Evolutionary conservation across 177 flowering plant genomes (phyloP).

Genomic region (Viscum album): DNA sequence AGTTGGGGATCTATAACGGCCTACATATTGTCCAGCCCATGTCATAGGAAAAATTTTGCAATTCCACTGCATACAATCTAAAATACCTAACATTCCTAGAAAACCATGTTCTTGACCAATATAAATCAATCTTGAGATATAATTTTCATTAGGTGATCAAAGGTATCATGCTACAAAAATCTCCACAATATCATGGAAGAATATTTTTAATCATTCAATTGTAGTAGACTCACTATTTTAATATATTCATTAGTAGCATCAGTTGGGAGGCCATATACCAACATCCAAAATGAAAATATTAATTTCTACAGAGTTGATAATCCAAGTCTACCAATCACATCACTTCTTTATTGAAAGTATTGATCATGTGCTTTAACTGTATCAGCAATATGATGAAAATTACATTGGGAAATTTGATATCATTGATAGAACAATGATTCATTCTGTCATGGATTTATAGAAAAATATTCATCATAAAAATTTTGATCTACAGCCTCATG

Average conservation of each 20-base stretch:
- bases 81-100: background rate
- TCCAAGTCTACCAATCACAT: background rate
- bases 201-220: background rate
- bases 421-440: background rate
- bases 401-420: background rate
- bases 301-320: background rate
- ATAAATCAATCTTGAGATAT: background rate
- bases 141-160: background rate
- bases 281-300: background rate
- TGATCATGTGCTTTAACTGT: background rate
- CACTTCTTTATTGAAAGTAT: background rate
- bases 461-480: background rate
- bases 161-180: background rate
- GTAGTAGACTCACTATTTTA: background rate
- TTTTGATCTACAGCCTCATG: background rate
- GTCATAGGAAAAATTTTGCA: background rate
- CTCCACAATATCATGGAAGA: background rate
- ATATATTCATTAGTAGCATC: constrained; percentile 5
- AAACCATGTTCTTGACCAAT: background rate
- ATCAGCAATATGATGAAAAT: background rate
- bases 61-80: constrained; percentile 11
- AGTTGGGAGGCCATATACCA: background rate
- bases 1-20: background rate
- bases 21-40: background rate
- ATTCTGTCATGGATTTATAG: background rate